Percentiles rank a stretch among this genome's conserved stretches.
Conservation (phyloP, 1,284 basidiomycete species). For the Calocybe gambosa region DNA sequence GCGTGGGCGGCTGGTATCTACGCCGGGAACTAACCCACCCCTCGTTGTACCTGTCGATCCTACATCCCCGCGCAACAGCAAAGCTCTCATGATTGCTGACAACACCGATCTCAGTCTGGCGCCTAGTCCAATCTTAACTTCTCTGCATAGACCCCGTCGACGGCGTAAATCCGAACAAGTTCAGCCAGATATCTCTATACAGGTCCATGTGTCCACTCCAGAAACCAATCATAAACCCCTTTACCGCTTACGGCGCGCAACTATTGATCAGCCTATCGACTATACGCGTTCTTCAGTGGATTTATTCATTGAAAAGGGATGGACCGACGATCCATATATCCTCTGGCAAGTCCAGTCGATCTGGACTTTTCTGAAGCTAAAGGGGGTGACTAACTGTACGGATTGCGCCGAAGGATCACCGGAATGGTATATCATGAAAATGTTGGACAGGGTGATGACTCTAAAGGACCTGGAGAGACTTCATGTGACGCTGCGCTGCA, state of each 20-base stretch:
- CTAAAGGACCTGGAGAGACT: slow-evolving; percentile 75
- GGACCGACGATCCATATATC: slow-evolving; percentile 80
- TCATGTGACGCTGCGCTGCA: slow-evolving; percentile 77
- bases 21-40: not conserved
- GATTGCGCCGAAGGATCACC: slow-evolving; percentile 63
- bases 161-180: not conserved
- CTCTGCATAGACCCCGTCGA: not conserved
- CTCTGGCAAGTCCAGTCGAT: slow-evolving; percentile 71
- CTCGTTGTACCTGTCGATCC: not conserved
- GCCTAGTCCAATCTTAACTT: not conserved
- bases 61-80: not conserved
- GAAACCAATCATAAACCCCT: slow-evolving; percentile 40
- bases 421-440: slow-evolving; percentile 87
- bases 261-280: slow-evolving; percentile 70
- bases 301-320: slow-evolving; percentile 76
- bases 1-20: not conserved
- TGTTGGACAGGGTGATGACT: slow-evolving; percentile 82
- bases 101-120: not conserved
- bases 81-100: not conserved
- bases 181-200: not conserved
- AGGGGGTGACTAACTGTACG: slow-evolving; percentile 48
- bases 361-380: slow-evolving; percentile 56
- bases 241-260: slow-evolving; percentile 70
- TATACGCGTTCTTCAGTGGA: slow-evolving; percentile 69
- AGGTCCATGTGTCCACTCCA: slow-evolving; percentile 22